A percentile compares a stretch with the other conserved stretches of the same genome.
Conservation (phyloP, 805 yeast species). For the Metschnikowia kunwiensis region DNA sequence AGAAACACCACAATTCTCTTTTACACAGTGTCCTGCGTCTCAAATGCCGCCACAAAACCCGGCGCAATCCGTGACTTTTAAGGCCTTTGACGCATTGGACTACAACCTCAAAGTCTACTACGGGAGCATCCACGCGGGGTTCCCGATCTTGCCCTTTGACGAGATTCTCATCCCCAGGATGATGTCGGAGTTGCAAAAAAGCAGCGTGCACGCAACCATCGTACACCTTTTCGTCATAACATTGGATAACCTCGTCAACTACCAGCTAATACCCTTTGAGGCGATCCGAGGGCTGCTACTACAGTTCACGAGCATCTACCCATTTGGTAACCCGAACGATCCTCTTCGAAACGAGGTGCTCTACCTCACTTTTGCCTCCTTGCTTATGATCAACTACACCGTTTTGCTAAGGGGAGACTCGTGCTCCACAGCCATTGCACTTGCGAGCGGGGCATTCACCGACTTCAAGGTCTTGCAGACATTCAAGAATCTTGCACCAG, state of each 20-base stretch:
- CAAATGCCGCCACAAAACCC: neutral
- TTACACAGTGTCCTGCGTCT: neutral
- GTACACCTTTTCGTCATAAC: slow-evolving; percentile 42
- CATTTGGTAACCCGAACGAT: slow-evolving; percentile 20
- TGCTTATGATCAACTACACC: slow-evolving; percentile 49
- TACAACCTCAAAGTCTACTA: slow-evolving; percentile 34
- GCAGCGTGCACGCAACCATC: slow-evolving; percentile 28
- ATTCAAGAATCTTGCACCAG: slow-evolving; percentile 17
- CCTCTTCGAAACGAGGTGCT: slow-evolving; percentile 22
- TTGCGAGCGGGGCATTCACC: slow-evolving; percentile 30
- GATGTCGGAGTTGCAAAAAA: slow-evolving; percentile 11
- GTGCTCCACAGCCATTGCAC: slow-evolving; percentile 55
- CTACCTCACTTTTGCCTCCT: slow-evolving; percentile 27
- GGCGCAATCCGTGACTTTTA: neutral
- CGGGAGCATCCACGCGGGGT: slow-evolving; percentile 39
- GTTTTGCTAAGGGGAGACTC: slow-evolving; percentile 58
- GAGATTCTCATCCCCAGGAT: slow-evolving; percentile 19
- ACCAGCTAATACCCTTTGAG: slow-evolving; percentile 29
- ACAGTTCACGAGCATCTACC: slow-evolving; percentile 35
- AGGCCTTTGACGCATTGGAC: neutral
- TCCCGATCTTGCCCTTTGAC: slow-evolving; percentile 45
- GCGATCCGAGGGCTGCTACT: slow-evolving; percentile 36
- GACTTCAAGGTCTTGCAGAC: slow-evolving; percentile 53
- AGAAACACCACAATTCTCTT: neutral
- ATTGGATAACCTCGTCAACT: slow-evolving; percentile 38